Percentiles rank a stretch among this genome's conserved stretches.
phyloP scores from a whole-genome alignment of 2,329 filamentous ascomycete genomes.

The Hypomyces rosellus region DNA sequence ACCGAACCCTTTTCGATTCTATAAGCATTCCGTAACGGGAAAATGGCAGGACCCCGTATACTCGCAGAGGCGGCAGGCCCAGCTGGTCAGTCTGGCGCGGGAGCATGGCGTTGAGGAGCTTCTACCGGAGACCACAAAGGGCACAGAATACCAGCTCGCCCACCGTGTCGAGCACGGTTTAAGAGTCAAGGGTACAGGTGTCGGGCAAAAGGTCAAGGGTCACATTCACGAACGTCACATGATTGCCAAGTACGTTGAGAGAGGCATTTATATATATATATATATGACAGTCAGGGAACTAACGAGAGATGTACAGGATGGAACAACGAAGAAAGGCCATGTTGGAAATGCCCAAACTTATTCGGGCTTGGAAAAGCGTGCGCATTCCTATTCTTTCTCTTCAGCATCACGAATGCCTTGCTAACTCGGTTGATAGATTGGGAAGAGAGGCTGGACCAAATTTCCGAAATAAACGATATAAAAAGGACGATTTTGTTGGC shows the following conservation, averaged over 20 bases:
- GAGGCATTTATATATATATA: background rate
- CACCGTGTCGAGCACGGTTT: conserved; percentile 72
- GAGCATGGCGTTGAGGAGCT: conserved; percentile 75
- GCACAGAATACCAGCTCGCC: conserved; percentile 62
- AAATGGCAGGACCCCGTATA: conserved; percentile 78
- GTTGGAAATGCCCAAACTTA: conserved; percentile 88
- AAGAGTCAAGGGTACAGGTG: conserved; percentile 85
- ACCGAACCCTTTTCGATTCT: conserved; percentile 74
- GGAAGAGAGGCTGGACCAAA: conserved; percentile 50
- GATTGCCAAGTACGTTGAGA: conserved; percentile 53
- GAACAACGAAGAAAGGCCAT: conserved; percentile 87
- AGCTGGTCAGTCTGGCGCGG: conserved; percentile 79
- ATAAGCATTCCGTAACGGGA: conserved; percentile 71
- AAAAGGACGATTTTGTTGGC: background rate
- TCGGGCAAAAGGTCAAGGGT: conserved; percentile 90
- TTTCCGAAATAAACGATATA: conserved; percentile 45
- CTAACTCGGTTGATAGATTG: conserved; percentile 40
- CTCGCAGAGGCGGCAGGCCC: conserved; percentile 81
- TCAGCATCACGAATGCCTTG: conserved; percentile 8
- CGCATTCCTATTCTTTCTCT: conserved; percentile 25
- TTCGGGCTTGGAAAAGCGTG: conserved; percentile 90
- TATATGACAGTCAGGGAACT: conserved; percentile 4
- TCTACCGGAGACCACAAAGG: conserved; percentile 71
- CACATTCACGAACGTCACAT: conserved; percentile 86
- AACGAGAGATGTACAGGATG: conserved; percentile 48